Evolutionary conservation across 257 asterid genomes (phyloP).

Genomic region (Plectranthus barbatus): DNA sequence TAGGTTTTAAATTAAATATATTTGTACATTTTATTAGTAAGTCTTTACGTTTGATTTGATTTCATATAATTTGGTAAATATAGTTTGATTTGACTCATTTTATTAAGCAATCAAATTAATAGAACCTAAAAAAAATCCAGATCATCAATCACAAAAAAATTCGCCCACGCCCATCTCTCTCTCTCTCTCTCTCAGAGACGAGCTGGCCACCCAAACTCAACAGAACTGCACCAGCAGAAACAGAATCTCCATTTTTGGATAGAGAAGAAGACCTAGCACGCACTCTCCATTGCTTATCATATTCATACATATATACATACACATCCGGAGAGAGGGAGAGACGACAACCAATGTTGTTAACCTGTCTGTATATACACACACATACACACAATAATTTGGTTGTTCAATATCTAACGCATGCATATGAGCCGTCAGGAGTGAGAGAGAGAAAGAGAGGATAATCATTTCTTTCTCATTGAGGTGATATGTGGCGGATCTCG

Average conservation of each 20-base stretch:
- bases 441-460: not conserved
- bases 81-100: too few relatives aligned
- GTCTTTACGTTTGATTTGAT: too few relatives aligned
- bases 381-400: not conserved
- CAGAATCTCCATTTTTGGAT: conserved; percentile 13
- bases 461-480: not conserved
- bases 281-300: not conserved
- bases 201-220: conserved; percentile 32
- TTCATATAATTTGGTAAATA: too few relatives aligned
- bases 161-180: not conserved
- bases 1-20: too few relatives aligned
- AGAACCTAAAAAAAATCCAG: not conserved
- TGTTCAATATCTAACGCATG: conserved; percentile 5
- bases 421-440: conserved; percentile 1
- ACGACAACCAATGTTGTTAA: not conserved
- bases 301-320: not conserved
- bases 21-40: too few relatives aligned
- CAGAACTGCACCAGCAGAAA: conserved; percentile 15
- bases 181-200: conserved; percentile 16
- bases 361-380: not conserved
- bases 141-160: conserved; percentile 1
- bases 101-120: not conserved
- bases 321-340: not conserved
- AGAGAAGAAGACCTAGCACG: not conserved
- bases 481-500: conserved; percentile 24